Evolutionary conservation across 495 filamentous ascomycete species (phyloP).

Genomic region (Letharia lupina): DNA sequence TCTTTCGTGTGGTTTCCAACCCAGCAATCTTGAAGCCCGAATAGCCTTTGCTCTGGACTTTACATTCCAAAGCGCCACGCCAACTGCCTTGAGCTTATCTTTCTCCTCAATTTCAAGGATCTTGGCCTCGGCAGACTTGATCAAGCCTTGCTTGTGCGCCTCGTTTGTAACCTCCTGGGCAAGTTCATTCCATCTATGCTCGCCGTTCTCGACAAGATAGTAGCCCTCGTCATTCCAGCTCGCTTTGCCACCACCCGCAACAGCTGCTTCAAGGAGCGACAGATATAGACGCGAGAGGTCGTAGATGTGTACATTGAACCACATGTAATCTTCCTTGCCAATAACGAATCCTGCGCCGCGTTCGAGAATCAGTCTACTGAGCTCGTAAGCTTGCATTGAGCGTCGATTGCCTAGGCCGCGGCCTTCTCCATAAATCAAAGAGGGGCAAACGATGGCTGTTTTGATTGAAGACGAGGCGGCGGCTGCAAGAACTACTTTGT

Average conservation of each 20-base stretch:
- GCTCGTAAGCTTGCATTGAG: conserved; percentile 6
- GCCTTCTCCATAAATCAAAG: neutral
- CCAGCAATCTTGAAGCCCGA: neutral
- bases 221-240: neutral
- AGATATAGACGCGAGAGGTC: neutral
- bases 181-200: conserved; percentile 5
- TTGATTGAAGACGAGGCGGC: no score
- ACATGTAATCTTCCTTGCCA: conserved; percentile 3
- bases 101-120: neutral
- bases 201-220: conserved; percentile 3
- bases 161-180: neutral
- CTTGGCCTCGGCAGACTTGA: neutral
- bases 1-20: neutral
- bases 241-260: neutral
- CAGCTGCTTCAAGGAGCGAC: neutral
- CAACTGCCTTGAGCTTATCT: neutral
- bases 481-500: no score
- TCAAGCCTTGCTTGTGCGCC: neutral
- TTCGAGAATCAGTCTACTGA: conserved; percentile 1
- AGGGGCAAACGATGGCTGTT: neutral
- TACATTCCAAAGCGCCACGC: conserved; percentile 1
- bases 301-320: conserved; percentile 2
- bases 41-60: conserved; percentile 5
- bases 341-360: conserved; percentile 1
- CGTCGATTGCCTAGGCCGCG: neutral